A percentile compares a stretch with the other conserved stretches of the same genome.
phyloP scores from a whole-genome alignment of 768 basidiomycete species.

The Russula dissimulans region DNA sequence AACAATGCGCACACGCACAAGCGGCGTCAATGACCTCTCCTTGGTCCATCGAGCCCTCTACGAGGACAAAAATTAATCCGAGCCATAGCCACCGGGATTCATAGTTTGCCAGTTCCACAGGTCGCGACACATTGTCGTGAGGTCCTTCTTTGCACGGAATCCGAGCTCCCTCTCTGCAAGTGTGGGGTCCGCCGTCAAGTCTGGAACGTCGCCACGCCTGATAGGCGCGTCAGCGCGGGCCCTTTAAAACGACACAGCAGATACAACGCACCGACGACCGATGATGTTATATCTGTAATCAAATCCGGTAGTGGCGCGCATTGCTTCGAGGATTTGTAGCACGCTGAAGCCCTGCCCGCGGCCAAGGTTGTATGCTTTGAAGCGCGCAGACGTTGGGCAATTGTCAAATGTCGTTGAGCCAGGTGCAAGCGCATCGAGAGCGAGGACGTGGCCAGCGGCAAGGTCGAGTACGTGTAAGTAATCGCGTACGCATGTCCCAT shows the following conservation, averaged over 20 bases:
- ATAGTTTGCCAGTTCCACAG: slow-evolving; percentile 99
- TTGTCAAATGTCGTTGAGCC: slow-evolving; percentile 54
- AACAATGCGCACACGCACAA: background rate
- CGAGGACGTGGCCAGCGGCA: slow-evolving; percentile 87
- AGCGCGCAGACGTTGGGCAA: slow-evolving; percentile 47
- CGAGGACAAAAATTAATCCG: slow-evolving; percentile 1
- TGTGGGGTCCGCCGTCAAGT: slow-evolving; percentile 87
- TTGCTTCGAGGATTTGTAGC: slow-evolving; percentile 88
- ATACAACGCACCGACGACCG: slow-evolving; percentile 64
- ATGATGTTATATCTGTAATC: slow-evolving; percentile 85
- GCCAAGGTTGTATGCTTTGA: slow-evolving; percentile 95
- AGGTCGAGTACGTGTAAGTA: slow-evolving; percentile 91
- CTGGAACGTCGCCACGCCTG: slow-evolving; percentile 91
- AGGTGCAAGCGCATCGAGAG: slow-evolving; percentile 70
- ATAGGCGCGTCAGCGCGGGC: background rate
- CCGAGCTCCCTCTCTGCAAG: slow-evolving; percentile 90
- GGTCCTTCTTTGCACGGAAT: slow-evolving; percentile 70
- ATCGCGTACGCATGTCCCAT: slow-evolving; percentile 97
- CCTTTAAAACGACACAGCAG: background rate
- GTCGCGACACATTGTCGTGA: slow-evolving; percentile 92
- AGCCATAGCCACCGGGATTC: slow-evolving; percentile 69
- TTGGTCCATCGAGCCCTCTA: background rate
- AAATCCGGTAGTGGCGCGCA: slow-evolving; percentile 84
- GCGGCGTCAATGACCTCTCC: background rate
- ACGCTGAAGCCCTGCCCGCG: slow-evolving; percentile 90